Evolutionary conservation across 2,329 filamentous ascomycete species (phyloP), one percentile per base, ranked within the genome.

Genomic region (Xylaria sp.): DNA sequence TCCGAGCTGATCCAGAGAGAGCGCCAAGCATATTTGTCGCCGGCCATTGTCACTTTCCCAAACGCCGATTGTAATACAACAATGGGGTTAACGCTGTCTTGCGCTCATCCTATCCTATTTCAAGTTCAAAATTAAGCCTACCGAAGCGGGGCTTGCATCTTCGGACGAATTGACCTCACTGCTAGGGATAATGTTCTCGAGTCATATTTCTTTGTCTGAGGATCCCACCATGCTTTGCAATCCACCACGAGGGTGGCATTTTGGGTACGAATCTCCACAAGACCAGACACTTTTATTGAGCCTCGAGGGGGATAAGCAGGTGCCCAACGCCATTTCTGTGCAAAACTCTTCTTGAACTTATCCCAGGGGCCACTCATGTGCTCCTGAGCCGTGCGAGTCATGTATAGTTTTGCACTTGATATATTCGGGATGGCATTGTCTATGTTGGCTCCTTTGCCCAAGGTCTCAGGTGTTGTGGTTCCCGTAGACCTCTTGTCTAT

Each of bases 141-240:
- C 50, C 65, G 63, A 10, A 65, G 42, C 15, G 73, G 63, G 7
- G 47, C n/a, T 49, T 75, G 73, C 0, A 22, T 22, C 61, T 49
- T 73, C 47, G 63, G 59, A 29, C 69, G 71, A 13, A 74, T n/a
- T 9, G 45, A n/a, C 45, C 65, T 66, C 2, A 72, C 13, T 10
- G 49, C 33, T 6, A 75, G 56, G 10, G 0, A 11, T 11, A 67
- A 22, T 2, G 71, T 71, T 54, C 42, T 69, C 4, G 22, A 5
- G 61, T 85, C 80, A 58, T 81, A 86, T 51, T 77, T 79, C 67
- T 81, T 80, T 45, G 81, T 82, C 74, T 86, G 85, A 1, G 87
- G 86, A 72, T 89, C 82, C 76, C 86, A 90, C 76, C 83, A 87
- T 1, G 81, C 84, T 11, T 77, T 65, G 1, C 86, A 85, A 66